Evolutionary conservation across 2,329 filamentous ascomycete genomes (phyloP), one percentile per base, ranked within the genome.

Genomic region (Penicillium verrucosum): DNA sequence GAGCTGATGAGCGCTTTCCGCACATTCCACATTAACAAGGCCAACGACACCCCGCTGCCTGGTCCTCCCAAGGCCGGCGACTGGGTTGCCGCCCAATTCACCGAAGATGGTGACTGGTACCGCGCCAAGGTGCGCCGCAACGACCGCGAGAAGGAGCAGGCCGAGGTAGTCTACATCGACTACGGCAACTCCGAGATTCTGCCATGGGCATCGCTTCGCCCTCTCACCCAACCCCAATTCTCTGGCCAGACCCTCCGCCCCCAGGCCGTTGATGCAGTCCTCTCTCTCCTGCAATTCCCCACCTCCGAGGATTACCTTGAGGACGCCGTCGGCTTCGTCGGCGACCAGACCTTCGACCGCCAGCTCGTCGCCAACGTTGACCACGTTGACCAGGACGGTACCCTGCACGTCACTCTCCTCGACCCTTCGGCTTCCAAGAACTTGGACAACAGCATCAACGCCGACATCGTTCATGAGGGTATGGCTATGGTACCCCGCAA

Each of bases 171-270:
- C 44, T 99, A 96, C 77, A 85, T 99, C 60, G 94, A 99, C 79
- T 99, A 95, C 75, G 94, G 94, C 67, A 99, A 99, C 82, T 88
- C 85, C 54, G 94, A 99, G 77, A 88, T 87, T 70, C 81, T 96
- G 56, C 85, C 92, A 0, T 99, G 93, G 92, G 83, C 86, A 25
- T 83, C 85, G 64, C 85, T 99, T 42, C 89, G 94, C 29, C 82
- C 91, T n/a, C 83, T 99, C 47, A 84, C 87, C 49, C 86, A 90
- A 70, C 76, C 85, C 16, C 88, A 92, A 67, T 99, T 97, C 80
- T 85, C 85, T 41, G 79, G 84, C 5, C 85, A 91, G 73, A 92
- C 89, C 75, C 85, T 99, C 58, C 92, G 89, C 76, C 80, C 90
- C 0, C 94, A 97, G 78, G 94, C 94, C 4, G 78, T 87, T 0